A percentile compares a stretch with the other conserved stretches of the same genome.
These are phyloP conservation scores for Perkinsus chesapeaki DNA, from an alignment of 169 alveolate species.

Conservation along the genomic window DNA sequence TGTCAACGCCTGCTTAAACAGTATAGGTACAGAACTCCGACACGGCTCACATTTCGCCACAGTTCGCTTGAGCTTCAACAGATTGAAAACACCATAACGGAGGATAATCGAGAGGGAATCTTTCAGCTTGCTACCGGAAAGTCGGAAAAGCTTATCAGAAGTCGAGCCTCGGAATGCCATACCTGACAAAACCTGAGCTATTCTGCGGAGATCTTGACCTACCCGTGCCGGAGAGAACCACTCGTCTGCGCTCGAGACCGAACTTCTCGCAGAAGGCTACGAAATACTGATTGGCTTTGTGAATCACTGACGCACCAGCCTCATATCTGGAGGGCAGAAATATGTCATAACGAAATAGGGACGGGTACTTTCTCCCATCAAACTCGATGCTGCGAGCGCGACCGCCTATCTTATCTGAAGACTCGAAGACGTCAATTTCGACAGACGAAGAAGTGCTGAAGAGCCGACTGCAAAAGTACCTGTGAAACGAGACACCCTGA, in stretches of 20 bases:
- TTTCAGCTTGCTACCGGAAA: background rate
- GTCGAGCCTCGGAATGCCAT: background rate
- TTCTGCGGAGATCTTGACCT: background rate
- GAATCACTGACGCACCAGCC: background rate
- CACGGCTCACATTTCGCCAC: background rate
- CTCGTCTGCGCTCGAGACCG: background rate
- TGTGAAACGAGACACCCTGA: too few relatives aligned
- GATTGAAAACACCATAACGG: background rate
- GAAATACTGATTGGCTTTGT: background rate
- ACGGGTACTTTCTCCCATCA: background rate
- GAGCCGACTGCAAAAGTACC: background rate
- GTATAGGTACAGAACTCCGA: too few relatives aligned
- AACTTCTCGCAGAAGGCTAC: background rate
- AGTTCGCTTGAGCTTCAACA: background rate
- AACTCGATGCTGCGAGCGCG: background rate
- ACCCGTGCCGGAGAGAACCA: background rate
- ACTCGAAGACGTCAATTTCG: background rate
- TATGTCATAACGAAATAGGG: background rate
- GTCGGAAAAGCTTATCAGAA: background rate
- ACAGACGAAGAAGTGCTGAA: background rate
- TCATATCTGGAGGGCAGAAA: background rate
- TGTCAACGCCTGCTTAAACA: background rate
- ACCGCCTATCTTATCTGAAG: background rate
- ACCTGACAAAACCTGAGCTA: background rate
- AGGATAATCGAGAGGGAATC: background rate